Conservation (phyloP, 306 rosid species). For the Gastrolobium villosum region DNA sequence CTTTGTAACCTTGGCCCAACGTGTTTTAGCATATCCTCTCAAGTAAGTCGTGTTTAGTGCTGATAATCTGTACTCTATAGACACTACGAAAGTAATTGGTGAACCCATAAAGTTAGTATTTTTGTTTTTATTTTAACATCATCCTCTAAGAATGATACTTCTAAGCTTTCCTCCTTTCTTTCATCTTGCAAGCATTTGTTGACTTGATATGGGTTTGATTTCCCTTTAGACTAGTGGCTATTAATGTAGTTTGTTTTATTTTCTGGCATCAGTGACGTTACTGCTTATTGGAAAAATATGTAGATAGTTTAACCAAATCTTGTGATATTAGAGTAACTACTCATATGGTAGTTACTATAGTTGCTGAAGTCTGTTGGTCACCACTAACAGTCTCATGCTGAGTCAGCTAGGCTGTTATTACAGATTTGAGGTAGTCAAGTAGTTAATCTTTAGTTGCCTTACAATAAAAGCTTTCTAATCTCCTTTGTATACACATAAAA, state of each 20-base stretch:
- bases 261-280: neutral
- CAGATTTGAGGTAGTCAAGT: too few species aligned
- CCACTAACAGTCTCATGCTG: too few species aligned
- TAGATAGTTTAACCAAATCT: too few species aligned
- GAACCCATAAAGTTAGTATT: neutral
- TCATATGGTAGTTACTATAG: too few species aligned
- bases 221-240: neutral
- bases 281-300: too few species aligned
- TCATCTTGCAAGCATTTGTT: neutral
- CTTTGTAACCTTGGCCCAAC: slow-evolving; percentile 97
- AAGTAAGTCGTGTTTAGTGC: slow-evolving; percentile 71
- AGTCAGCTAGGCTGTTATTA: too few species aligned
- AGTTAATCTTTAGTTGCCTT: too few species aligned
- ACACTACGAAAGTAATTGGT: slow-evolving; percentile 21
- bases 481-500: too few species aligned
- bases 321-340: too few species aligned
- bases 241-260: neutral
- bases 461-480: too few species aligned
- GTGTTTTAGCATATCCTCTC: slow-evolving; percentile 89
- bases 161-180: neutral
- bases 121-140: neutral
- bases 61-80: slow-evolving; percentile 9
- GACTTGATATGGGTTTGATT: slow-evolving; percentile 6
- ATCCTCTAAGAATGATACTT: slow-evolving; percentile 14
- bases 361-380: too few species aligned